Evolutionary conservation across 495 filamentous ascomycete genomes (phyloP).

Genomic region (Neurospora tetrasperma): DNA sequence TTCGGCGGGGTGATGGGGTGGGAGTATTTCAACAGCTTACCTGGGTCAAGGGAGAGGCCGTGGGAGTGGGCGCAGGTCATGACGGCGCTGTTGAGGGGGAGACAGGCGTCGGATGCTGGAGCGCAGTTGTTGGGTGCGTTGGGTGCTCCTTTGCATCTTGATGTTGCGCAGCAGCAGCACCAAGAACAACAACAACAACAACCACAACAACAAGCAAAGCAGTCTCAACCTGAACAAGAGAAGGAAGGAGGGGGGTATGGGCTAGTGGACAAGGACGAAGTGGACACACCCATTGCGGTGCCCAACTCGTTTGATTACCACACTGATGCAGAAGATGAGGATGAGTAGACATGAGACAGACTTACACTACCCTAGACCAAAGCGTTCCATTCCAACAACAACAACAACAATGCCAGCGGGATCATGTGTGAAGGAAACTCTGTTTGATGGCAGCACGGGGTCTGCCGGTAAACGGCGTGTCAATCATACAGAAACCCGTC

Average conservation of each 20-base stretch:
- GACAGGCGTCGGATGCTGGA: conserved; percentile 1
- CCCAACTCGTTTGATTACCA: conserved; percentile 20
- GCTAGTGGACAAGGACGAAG: conserved; percentile 8
- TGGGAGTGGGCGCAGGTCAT: conserved; percentile 57
- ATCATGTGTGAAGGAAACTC: not conserved
- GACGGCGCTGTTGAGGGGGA: conserved; percentile 22
- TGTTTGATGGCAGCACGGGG: not conserved
- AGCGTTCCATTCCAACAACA: not conserved
- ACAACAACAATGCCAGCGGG: not conserved
- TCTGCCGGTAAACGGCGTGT: not conserved
- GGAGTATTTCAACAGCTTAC: conserved; percentile 75
- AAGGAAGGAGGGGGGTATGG: not conserved
- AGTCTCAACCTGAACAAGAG: not conserved
- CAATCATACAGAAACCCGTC: not conserved
- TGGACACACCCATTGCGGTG: conserved; percentile 8
- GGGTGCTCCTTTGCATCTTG: not conserved
- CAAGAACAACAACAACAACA: not conserved
- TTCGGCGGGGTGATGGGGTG: conserved; percentile 80
- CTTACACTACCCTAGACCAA: not conserved
- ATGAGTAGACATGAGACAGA: conserved; percentile 1
- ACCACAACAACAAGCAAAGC: not conserved
- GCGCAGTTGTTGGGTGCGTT: not conserved
- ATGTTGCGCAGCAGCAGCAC: not conserved
- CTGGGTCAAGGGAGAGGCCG: conserved; percentile 46
- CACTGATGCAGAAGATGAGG: conserved; percentile 14